Percentiles rank a stretch among this genome's conserved stretches.
Conservation (phyloP, 768 basidiomycete genomes). For the Lepiota brunneoincarnata region DNA sequence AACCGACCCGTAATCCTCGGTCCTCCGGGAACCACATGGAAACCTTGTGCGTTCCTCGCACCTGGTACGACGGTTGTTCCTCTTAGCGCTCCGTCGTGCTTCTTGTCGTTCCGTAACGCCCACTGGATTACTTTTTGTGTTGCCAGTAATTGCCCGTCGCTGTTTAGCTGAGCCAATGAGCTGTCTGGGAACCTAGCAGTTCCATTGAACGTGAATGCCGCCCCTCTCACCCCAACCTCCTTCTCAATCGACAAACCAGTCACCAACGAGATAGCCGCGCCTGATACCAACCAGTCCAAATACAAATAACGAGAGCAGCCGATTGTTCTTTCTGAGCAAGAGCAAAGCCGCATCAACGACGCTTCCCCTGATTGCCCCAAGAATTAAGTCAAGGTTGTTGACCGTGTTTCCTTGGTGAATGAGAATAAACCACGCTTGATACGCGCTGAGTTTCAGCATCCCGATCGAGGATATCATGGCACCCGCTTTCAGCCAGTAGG, state of each 20-base stretch:
- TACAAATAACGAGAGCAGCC: conserved; percentile 12
- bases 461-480: conserved; percentile 12
- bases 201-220: conserved; percentile 7
- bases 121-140: conserved; percentile 13
- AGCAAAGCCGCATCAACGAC: conserved; percentile 10
- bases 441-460: conserved; percentile 14
- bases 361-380: conserved; percentile 16
- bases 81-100: conserved; percentile 10
- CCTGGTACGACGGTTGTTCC: conserved; percentile 15
- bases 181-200: conserved; percentile 12
- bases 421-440: conserved; percentile 17
- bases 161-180: conserved; percentile 2
- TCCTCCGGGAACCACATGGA: conserved; percentile 11
- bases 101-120: conserved; percentile 12
- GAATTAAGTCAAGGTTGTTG: conserved; percentile 15
- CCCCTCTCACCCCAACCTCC: background rate
- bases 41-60: conserved; percentile 5
- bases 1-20: conserved; percentile 10
- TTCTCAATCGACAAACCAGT: conserved; percentile 14
- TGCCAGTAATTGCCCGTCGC: conserved; percentile 13
- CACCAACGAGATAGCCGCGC: conserved; percentile 10
- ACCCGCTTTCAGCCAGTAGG: conserved; percentile 17
- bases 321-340: conserved; percentile 10
- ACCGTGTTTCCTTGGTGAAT: conserved; percentile 17
- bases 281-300: conserved; percentile 9